phyloP scores from a whole-genome alignment of 2,329 filamentous ascomycete species.

The Colletotrichum australisinense region DNA sequence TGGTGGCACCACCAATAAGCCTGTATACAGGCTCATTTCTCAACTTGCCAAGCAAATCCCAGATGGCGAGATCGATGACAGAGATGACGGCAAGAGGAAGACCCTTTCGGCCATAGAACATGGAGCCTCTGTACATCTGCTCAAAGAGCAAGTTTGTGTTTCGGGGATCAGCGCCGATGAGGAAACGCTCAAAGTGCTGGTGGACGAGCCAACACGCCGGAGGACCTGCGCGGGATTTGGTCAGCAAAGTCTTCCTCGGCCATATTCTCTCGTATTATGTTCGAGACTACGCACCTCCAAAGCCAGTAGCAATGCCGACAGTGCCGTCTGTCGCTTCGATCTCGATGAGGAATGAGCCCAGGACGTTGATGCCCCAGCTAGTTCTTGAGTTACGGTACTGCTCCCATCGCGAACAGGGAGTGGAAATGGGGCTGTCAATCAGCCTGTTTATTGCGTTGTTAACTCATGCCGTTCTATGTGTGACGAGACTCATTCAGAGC shows the following conservation, averaged over 20 bases:
- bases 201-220: constrained; percentile 95
- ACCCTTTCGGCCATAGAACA: constrained; percentile 97
- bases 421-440: constrained; percentile 91
- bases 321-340: constrained; percentile 90
- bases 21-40: constrained; percentile 94
- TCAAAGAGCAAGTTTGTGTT: constrained; percentile 94
- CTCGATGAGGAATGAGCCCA: constrained; percentile 92
- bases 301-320: constrained; percentile 94
- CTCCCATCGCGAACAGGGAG: constrained; percentile 90
- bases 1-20: constrained; percentile 90
- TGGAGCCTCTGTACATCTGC: constrained; percentile 94
- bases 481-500: background rate
- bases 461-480: background rate
- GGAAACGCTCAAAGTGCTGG: constrained; percentile 92
- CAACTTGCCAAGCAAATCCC: constrained; percentile 93
- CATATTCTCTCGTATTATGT: too few relatives aligned
- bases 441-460: constrained; percentile 71
- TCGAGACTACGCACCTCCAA: constrained; percentile 70
- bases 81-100: constrained; percentile 92
- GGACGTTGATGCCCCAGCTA: constrained; percentile 94
- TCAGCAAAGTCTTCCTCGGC: background rate
- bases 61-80: constrained; percentile 91
- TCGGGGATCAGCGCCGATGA: constrained; percentile 87
- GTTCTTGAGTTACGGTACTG: constrained; percentile 89
- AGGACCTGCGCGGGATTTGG: constrained; percentile 63